phyloP scores from a whole-genome alignment of 179 eudicot genomes.

The Beta macrorhiza region DNA sequence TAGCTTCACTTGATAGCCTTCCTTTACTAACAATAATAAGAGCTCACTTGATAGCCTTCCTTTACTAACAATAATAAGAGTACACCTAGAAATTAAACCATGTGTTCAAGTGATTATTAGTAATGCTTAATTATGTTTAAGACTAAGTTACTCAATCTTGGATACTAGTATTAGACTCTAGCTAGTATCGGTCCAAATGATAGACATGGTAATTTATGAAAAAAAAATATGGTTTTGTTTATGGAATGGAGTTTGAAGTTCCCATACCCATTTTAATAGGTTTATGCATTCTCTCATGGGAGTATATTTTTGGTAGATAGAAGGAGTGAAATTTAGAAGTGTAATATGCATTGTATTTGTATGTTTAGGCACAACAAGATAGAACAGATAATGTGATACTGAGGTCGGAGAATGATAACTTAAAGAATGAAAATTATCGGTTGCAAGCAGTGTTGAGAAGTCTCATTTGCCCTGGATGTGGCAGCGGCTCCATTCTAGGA shows the following conservation, averaged over 20 bases:
- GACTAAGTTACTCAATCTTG: too few relatives aligned
- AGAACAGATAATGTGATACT: slow-evolving; percentile 71
- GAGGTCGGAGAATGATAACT: slow-evolving; percentile 75
- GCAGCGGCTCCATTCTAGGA: slow-evolving; percentile 68
- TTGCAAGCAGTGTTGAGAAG: slow-evolving; percentile 71
- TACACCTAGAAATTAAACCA: background rate
- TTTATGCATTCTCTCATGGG: background rate
- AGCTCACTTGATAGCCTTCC: background rate
- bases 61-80: background rate
- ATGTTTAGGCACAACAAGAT: slow-evolving; percentile 84
- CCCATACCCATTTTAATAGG: background rate
- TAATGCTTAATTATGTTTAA: background rate
- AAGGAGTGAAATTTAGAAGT: background rate
- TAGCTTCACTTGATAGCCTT: slow-evolving; percentile 2
- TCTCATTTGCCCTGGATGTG: slow-evolving; percentile 83
- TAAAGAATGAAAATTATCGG: slow-evolving; percentile 80
- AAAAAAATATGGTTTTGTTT: too few relatives aligned
- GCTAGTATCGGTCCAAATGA: background rate
- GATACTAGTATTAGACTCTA: background rate
- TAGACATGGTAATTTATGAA: background rate
- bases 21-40: background rate
- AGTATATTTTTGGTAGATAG: background rate
- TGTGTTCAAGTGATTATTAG: slow-evolving; percentile 1
- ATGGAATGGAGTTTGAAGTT: background rate
- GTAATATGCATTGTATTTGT: background rate